Evolutionary conservation across 139 green algal species (phyloP).

Genomic region (Penium margaritaceum): DNA sequence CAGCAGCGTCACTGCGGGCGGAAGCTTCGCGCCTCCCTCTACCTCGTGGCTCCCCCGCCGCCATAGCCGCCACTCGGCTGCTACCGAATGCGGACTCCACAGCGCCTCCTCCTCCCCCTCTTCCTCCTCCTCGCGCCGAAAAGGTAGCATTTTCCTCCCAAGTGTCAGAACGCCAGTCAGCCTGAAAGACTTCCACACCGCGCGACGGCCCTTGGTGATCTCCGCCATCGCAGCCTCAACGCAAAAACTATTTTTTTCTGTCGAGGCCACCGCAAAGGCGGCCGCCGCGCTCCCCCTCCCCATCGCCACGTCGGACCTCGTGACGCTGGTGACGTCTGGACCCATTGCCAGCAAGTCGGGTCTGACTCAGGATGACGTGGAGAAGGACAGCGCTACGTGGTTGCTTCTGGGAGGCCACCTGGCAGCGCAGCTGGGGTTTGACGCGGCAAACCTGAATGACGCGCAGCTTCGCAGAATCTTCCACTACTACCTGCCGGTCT

Average conservation of each 20-base stretch:
- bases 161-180: background rate
- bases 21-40: too few species aligned
- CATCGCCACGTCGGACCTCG: background rate
- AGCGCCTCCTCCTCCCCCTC: background rate
- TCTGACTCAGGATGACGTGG: background rate
- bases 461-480: constrained; percentile 20
- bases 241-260: too few species aligned
- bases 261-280: too few species aligned
- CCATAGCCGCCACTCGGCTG: too few species aligned
- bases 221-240: background rate
- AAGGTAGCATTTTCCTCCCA: background rate
- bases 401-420: background rate
- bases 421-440: constrained; percentile 15
- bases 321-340: background rate
- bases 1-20: too few species aligned
- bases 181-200: background rate
- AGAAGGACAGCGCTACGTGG: background rate
- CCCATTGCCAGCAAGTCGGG: background rate
- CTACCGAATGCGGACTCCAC: too few species aligned
- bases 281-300: background rate
- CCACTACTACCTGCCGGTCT: constrained; percentile 47
- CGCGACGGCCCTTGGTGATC: background rate
- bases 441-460: background rate
- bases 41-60: too few species aligned
- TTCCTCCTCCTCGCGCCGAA: background rate